phyloP scores from a whole-genome alignment of 2,329 filamentous ascomycete genomes.

The Scedosporium apiospermum region DNA sequence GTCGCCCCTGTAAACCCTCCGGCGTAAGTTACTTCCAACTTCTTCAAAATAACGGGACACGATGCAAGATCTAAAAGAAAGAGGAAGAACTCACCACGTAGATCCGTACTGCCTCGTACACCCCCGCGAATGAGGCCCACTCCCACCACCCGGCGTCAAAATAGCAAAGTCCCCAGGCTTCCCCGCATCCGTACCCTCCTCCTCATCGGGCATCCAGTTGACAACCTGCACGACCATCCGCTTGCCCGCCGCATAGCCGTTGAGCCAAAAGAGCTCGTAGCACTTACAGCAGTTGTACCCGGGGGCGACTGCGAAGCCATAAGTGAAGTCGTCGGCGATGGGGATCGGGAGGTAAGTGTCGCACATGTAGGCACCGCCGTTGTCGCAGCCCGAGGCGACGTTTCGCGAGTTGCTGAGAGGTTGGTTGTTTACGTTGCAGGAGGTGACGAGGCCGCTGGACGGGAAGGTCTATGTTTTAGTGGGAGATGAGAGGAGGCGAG shows the following conservation, averaged over 20 bases:
- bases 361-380: conserved; percentile 10
- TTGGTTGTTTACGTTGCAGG: conserved; percentile 4
- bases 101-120: conserved; percentile 13
- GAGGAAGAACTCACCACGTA: conserved; percentile 9
- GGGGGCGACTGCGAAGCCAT: conserved; percentile 14
- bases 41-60: not conserved
- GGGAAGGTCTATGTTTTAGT: not conserved
- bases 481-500: not conserved
- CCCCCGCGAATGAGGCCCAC: conserved; percentile 9
- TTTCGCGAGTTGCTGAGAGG: not conserved
- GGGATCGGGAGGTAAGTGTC: conserved; percentile 13
- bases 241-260: conserved; percentile 13
- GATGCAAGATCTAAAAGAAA: not conserved
- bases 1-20: not conserved
- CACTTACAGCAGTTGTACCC: conserved; percentile 16
- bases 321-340: conserved; percentile 12
- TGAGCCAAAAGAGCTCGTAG: conserved; percentile 13
- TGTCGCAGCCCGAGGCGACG: not conserved
- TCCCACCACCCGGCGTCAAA: conserved; percentile 12
- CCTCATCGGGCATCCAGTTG: conserved; percentile 10
- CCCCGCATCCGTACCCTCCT: conserved; percentile 9
- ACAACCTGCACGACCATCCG: conserved; percentile 5
- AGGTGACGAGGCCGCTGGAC: not conserved
- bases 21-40: not conserved
- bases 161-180: conserved; percentile 12